Conservation (phyloP, 2,329 filamentous ascomycete genomes). For the Aspergillus proliferans region DNA sequence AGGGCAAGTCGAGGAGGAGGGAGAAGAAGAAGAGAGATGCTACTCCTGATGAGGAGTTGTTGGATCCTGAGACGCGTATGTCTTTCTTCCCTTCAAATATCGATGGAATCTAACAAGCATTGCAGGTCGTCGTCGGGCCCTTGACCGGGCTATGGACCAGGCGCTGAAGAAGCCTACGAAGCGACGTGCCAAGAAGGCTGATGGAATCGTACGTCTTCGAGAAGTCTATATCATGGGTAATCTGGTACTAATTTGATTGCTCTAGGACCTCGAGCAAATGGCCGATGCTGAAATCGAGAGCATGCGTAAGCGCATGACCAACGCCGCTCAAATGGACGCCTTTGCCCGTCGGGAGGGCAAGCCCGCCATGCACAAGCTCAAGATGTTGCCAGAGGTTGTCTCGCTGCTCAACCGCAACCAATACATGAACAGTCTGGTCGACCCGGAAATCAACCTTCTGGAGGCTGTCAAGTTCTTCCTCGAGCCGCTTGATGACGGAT, state of each 20-base stretch:
- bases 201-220: slow-evolving; percentile 65
- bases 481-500: slow-evolving; percentile 89
- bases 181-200: slow-evolving; percentile 66
- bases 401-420: slow-evolving; percentile 81
- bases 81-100: slow-evolving; percentile 13
- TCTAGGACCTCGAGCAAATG: slow-evolving; percentile 77
- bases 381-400: slow-evolving; percentile 85
- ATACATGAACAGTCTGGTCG: slow-evolving; percentile 73
- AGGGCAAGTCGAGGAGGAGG: slow-evolving; percentile 42
- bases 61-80: slow-evolving; percentile 77
- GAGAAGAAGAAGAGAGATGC: slow-evolving; percentile 47
- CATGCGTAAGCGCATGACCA: slow-evolving; percentile 84
- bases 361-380: slow-evolving; percentile 86
- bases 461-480: slow-evolving; percentile 96
- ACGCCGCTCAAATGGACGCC: slow-evolving; percentile 81
- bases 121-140: slow-evolving; percentile 64
- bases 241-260: slow-evolving; percentile 4
- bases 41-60: slow-evolving; percentile 64
- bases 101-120: neutral
- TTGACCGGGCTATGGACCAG: slow-evolving; percentile 82
- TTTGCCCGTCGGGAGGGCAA: slow-evolving; percentile 69
- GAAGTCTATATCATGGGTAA: neutral
- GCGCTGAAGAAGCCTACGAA: slow-evolving; percentile 76
- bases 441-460: slow-evolving; percentile 90
- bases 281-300: slow-evolving; percentile 84